Conservation (phyloP, 371 early-diverging fungal genomes). For the Mortierella sp. region DNA sequence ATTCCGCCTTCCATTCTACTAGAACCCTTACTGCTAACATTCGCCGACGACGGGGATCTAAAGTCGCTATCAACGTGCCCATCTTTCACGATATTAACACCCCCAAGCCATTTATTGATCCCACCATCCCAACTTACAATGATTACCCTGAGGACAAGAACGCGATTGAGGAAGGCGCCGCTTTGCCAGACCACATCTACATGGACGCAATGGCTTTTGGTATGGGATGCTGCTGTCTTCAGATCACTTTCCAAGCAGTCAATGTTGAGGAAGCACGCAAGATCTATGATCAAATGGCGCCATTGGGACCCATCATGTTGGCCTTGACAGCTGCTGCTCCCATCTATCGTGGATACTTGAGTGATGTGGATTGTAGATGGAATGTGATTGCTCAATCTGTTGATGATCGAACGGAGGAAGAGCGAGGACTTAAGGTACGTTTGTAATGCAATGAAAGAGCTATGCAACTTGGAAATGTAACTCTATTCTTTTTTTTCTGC, state of each 20-base stretch:
- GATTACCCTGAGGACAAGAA: constrained; percentile 74
- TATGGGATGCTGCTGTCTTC: constrained; percentile 99
- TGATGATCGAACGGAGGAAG: constrained; percentile 96
- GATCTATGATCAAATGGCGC: constrained; percentile 97
- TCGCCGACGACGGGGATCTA: constrained; percentile 90
- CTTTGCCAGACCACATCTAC: constrained; percentile 93
- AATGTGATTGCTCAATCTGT: constrained; percentile 95
- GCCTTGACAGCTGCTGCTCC: constrained; percentile 97
- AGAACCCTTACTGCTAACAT: constrained; percentile 96
- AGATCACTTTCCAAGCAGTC: constrained; percentile 99
- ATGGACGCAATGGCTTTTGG: constrained; percentile 99
- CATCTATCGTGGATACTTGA: constrained; percentile 93
- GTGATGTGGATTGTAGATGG: constrained; percentile 99
- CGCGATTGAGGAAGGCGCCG: constrained; percentile 76
- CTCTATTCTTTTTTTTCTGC: constrained; percentile 1
- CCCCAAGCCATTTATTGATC: constrained; percentile 91
- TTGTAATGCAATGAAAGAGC: background rate
- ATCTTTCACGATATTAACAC: constrained; percentile 88
- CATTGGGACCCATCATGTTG: constrained; percentile 95
- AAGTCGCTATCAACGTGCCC: constrained; percentile 93
- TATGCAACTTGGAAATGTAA: background rate
- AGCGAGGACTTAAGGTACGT: constrained; percentile 87
- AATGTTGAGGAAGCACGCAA: constrained; percentile 93
- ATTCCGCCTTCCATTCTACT: background rate
- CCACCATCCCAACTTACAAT: constrained; percentile 79